Evolutionary conservation across 352 stramenopile species (phyloP).

Genomic region (Pythium volutum): DNA sequence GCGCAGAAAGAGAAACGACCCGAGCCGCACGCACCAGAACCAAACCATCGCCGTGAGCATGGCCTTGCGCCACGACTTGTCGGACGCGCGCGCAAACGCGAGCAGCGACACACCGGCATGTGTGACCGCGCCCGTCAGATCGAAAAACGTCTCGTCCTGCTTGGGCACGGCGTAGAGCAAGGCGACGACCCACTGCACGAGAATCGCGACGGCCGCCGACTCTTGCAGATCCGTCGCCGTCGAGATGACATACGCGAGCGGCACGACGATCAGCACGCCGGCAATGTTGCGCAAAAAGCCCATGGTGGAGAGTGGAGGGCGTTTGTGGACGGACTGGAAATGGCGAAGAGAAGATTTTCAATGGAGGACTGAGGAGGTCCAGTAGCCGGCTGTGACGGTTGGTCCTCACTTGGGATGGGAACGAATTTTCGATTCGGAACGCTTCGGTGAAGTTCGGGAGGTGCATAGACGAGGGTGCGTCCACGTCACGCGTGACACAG

Average conservation of each 20-base stretch:
- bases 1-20: conserved; percentile 73
- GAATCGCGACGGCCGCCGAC: conserved; percentile 50
- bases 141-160: conserved; percentile 78
- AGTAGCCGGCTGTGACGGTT: no score
- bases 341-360: no score
- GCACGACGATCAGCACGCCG: conserved; percentile 34
- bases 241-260: conserved; percentile 35
- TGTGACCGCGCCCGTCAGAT: conserved; percentile 78
- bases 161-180: conserved; percentile 61
- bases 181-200: conserved; percentile 63
- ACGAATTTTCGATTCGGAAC: conserved; percentile 1
- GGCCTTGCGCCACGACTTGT: conserved; percentile 43
- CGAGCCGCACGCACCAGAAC: conserved; percentile 76
- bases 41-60: conserved; percentile 67
- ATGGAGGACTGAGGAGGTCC: no score
- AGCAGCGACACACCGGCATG: conserved; percentile 60
- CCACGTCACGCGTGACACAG: no score
- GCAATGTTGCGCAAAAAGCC: conserved; percentile 41
- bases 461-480: not conserved
- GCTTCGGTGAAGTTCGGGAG: conserved; percentile 15
- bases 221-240: conserved; percentile 37
- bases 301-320: conserved; percentile 25
- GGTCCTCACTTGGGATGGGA: no score
- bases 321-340: not conserved
- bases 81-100: conserved; percentile 28